Base-by-base conservation (phyloP, 1,284 basidiomycete species). In the Wolfiporia cocos region DNA sequence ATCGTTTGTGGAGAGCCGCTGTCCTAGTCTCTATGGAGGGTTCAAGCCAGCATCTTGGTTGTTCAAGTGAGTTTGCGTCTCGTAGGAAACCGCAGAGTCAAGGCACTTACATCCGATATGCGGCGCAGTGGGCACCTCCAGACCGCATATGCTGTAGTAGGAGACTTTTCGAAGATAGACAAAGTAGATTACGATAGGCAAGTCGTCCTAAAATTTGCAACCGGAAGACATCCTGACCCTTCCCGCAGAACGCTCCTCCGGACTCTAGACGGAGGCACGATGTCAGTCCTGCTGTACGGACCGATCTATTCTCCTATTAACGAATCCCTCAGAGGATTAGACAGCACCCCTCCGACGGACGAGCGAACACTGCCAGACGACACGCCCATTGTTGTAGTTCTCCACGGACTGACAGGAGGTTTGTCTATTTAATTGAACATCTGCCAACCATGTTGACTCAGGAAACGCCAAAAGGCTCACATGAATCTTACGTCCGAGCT, bases 381-480 rank as follows among this genome's bases (percentile, higher is more conserved):
- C 46, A 75, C 85, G 2, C 92, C 93, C 3, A 82, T 94, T 32
- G 68, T 97, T 38, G 78, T 93, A 10, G 83, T 92, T 9, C 69
- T 84, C 48, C 93, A 96, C 56, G 92, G 92, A 15, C 67, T 95
- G 35, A 91, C 90, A 5, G 92, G 92, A 58, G 92, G 86, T 81
- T 52, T 44, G 63, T 50, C 40, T 34, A 39, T 35, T 37, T 12
- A 30, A 37, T 36, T 34, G 29, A 44, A 11, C 20, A 21, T 15
- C 38, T 22, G 41, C 29, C 23, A 40, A 41, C 39, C 15, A 29
- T 39, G 33, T n/a, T n/a, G n/a, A n/a, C 21, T 26, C 6, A 12
- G 14, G 15, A 10, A 5, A 34, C 51, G 41, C 46, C 42, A 17
- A 17, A 35, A 89, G 86, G 91, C 20, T 91, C 87, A 11, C 79